phyloP scores from a whole-genome alignment of 176 grass and related monocot genomes.

The Triticum aestivum region IWGSC_CS_RefSeq_v2.1 NC_057809.1:18130077-18130576 shows the following conservation, averaged over 20 bases:
- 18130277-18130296: too few relatives aligned
- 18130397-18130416: too few relatives aligned
- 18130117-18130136: constrained; percentile 43
- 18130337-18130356: too few relatives aligned
- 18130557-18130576: background rate
- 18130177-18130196: constrained; percentile 46
- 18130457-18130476: constrained; percentile 53
- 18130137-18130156: constrained; percentile 27
- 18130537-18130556: constrained; percentile 55
- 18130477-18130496: constrained; percentile 70
- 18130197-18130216: constrained; percentile 58
- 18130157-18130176: constrained; percentile 57
- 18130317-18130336: too few relatives aligned
- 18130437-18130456: background rate
- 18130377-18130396: too few relatives aligned
- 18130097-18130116: constrained; percentile 51
- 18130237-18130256: too few relatives aligned
- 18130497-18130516: constrained; percentile 44
- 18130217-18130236: constrained; percentile 41
- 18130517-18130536: constrained; percentile 61
- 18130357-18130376: too few relatives aligned
- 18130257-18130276: too few relatives aligned
- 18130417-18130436: too few relatives aligned
- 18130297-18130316: too few relatives aligned
- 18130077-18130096: too few relatives aligned